Evolutionary conservation across 2,329 filamentous ascomycete genomes (phyloP).

Genomic region (Claviceps spartinae): DNA sequence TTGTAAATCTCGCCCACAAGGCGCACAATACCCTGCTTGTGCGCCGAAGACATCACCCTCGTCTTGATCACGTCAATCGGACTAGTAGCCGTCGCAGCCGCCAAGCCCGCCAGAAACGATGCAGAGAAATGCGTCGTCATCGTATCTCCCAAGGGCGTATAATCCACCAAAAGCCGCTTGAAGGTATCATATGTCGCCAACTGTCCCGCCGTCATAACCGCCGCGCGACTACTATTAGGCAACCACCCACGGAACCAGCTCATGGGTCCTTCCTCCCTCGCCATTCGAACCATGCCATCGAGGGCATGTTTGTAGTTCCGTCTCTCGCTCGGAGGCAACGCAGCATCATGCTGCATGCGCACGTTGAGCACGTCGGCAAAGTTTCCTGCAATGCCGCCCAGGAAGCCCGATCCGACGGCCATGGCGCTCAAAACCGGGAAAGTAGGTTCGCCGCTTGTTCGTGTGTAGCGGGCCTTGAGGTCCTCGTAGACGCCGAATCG

Average conservation of each 20-base stretch:
- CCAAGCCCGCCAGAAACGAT: constrained; percentile 64
- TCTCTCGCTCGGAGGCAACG: constrained; percentile 57
- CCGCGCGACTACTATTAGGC: constrained; percentile 68
- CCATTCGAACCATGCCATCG: constrained; percentile 76
- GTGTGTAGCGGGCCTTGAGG: constrained; percentile 51
- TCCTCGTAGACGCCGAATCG: constrained; percentile 96
- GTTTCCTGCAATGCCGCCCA: constrained; percentile 84
- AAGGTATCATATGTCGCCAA: constrained; percentile 75
- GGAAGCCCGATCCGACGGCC: constrained; percentile 69
- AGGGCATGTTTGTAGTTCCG: constrained; percentile 84
- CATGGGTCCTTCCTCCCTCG: constrained; percentile 63
- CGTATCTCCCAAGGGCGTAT: constrained; percentile 55
- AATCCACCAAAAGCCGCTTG: constrained; percentile 54
- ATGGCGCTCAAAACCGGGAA: constrained; percentile 70
- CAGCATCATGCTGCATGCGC: constrained; percentile 89
- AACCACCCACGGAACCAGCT: constrained; percentile 75
- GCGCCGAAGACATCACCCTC: constrained; percentile 60
- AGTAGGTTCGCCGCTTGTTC: constrained; percentile 46
- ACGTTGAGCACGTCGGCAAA: constrained; percentile 95
- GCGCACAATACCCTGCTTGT: constrained; percentile 36
- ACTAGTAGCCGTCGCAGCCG: constrained; percentile 72
- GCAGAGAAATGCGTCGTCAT: constrained; percentile 68
- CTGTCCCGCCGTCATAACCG: constrained; percentile 80
- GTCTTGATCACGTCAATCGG: constrained; percentile 88
- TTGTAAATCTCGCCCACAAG: constrained; percentile 54